Conservation (phyloP, 2,329 filamentous ascomycete genomes). For the Clonostachys chloroleuca region DNA sequence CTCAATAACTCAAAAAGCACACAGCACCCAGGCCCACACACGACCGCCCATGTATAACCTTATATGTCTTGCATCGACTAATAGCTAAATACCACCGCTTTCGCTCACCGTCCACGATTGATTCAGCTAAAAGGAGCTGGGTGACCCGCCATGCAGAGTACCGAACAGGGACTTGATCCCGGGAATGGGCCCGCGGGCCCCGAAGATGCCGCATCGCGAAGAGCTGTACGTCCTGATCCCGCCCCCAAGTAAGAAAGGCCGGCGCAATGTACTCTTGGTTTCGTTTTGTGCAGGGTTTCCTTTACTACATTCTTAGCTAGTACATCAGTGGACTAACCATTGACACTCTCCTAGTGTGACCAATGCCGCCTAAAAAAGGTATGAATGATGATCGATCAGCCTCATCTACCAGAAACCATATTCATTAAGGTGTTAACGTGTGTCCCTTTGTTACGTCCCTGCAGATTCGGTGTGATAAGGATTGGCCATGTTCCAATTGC, state of each 20-base stretch:
- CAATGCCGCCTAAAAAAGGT: constrained; percentile 37
- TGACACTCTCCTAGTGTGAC: constrained; percentile 28
- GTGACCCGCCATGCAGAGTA: too few relatives aligned
- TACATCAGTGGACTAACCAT: too few relatives aligned
- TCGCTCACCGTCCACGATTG: too few relatives aligned
- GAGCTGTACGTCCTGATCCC: constrained; percentile 24
- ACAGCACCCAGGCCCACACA: too few relatives aligned
- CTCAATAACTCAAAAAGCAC: too few relatives aligned
- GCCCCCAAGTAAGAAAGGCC: background rate
- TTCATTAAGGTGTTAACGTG: background rate
- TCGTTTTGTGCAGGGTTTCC: background rate
- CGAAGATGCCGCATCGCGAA: constrained; percentile 24
- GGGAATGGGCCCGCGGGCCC: constrained; percentile 17
- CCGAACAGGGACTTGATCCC: too few relatives aligned
- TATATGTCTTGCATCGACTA: too few relatives aligned
- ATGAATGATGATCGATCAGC: constrained; percentile 7
- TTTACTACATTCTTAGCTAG: too few relatives aligned
- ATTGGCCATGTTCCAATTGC: constrained; percentile 54
- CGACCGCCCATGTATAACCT: too few relatives aligned
- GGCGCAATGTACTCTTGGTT: background rate
- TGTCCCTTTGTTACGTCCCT: background rate
- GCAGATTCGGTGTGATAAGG: constrained; percentile 56
- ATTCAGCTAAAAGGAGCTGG: too few relatives aligned
- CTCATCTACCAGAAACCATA: background rate
- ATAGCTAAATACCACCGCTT: too few relatives aligned